These are phyloP conservation scores for Aspergillus ustus DNA, from an alignment of 2,329 filamentous ascomycete genomes.

Conservation along the genomic window DNA sequence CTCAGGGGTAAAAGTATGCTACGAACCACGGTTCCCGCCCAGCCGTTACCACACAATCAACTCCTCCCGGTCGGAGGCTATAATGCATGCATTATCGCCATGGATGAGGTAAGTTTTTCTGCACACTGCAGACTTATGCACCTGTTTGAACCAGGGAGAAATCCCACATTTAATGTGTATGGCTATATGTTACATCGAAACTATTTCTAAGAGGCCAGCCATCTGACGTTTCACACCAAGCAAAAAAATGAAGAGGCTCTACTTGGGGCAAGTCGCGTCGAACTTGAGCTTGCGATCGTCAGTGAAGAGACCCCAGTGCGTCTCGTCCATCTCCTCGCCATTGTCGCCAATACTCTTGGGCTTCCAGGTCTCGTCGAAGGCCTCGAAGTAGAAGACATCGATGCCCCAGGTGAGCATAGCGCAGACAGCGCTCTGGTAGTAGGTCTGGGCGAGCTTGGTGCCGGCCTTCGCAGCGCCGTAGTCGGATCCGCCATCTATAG, in stretches of 20 bases:
- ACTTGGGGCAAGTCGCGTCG: constrained; percentile 50
- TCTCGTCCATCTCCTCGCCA: constrained; percentile 66
- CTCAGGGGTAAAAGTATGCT: constrained; percentile 32
- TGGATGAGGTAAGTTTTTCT: constrained; percentile 4
- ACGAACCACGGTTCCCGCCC: constrained; percentile 30
- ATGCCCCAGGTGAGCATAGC: constrained; percentile 67
- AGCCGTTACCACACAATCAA: constrained; percentile 17
- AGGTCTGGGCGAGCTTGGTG: constrained; percentile 61
- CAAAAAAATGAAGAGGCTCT: constrained; percentile 3
- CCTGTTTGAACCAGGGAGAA: neutral
- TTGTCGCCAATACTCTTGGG: constrained; percentile 66
- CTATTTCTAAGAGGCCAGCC: neutral
- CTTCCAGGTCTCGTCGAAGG: constrained; percentile 76
- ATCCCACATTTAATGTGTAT: constrained; percentile 8
- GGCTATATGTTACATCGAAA: constrained; percentile 23
- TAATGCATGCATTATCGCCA: neutral
- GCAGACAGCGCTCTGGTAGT: constrained; percentile 67
- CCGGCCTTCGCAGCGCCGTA: constrained; percentile 67
- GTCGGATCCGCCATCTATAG: constrained; percentile 57
- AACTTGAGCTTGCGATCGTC: constrained; percentile 64
- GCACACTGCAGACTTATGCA: neutral
- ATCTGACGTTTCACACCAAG: constrained; percentile 9
- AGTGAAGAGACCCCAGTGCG: constrained; percentile 71
- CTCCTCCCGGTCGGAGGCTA: neutral
- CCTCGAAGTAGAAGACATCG: constrained; percentile 75